Evolutionary conservation across 306 rosid species (phyloP).

Genomic region (Cucurbita ficifolia): DNA sequence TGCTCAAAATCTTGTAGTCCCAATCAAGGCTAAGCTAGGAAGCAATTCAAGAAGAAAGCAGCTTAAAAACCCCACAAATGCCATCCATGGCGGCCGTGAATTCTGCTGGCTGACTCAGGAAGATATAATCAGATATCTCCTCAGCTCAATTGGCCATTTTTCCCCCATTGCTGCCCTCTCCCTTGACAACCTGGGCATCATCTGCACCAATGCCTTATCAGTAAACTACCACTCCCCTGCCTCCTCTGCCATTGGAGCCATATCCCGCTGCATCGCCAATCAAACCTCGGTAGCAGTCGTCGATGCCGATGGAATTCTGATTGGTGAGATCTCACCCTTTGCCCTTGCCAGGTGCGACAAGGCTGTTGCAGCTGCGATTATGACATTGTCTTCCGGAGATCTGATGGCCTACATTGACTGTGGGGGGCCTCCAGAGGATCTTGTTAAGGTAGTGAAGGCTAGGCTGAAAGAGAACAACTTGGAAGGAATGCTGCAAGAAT

Average conservation of each 20-base stretch:
- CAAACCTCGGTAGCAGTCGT: conserved; percentile 83
- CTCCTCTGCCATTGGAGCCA: conserved; percentile 38
- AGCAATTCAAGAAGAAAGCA: conserved; percentile 57
- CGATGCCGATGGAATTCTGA: conserved; percentile 44
- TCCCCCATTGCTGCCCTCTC: conserved; percentile 57
- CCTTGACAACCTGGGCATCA: conserved; percentile 48
- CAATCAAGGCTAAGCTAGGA: conserved; percentile 31
- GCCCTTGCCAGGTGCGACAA: conserved; percentile 75
- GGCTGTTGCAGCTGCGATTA: conserved; percentile 56
- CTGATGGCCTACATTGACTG: conserved; percentile 91
- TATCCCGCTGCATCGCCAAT: conserved; percentile 37
- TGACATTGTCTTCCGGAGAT: conserved; percentile 66
- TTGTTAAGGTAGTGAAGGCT: conserved; percentile 47
- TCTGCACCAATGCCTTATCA: conserved; percentile 37
- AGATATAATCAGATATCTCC: conserved; percentile 68
- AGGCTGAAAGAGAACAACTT: conserved; percentile 50
- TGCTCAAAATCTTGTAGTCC: conserved; percentile 74
- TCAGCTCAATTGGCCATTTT: conserved; percentile 68
- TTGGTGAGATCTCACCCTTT: conserved; percentile 86
- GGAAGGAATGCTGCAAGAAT: conserved; percentile 46
- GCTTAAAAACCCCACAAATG: conserved; percentile 23
- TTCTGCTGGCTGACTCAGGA: conserved; percentile 90
- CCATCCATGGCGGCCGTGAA: conserved; percentile 41
- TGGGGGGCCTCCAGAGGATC: conserved; percentile 75
- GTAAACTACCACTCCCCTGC: conserved; percentile 75